A percentile compares a stretch with the other conserved stretches of the same genome.
Evolutionary conservation across 139 green algal species (phyloP).

Genomic region (Chlorella sp.): DNA sequence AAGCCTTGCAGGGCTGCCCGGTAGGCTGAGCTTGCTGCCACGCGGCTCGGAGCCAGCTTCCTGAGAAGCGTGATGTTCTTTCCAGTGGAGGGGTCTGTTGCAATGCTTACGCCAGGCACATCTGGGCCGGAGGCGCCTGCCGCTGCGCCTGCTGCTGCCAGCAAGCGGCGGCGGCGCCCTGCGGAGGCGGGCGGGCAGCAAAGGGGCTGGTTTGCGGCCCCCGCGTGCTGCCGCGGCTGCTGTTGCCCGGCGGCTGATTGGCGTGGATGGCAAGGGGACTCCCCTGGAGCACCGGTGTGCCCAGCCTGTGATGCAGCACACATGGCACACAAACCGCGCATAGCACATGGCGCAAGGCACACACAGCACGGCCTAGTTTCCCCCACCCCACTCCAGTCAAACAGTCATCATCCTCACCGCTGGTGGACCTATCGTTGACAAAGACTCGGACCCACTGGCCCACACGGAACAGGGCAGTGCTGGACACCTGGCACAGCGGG

Average conservation of each 20-base stretch:
- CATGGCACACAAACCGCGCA: too few species aligned
- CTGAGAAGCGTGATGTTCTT: background rate
- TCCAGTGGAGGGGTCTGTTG: background rate
- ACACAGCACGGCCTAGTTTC: too few species aligned
- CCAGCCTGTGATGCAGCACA: too few species aligned
- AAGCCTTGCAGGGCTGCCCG: background rate
- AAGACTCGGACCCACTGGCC: constrained; percentile 15
- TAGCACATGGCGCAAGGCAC: too few species aligned
- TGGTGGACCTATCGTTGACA: background rate
- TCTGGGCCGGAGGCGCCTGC: background rate
- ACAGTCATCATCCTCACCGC: background rate
- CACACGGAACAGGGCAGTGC: background rate
- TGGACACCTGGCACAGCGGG: background rate
- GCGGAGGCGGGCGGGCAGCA: background rate
- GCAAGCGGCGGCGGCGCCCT: background rate
- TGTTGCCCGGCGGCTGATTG: too few species aligned
- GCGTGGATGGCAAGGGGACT: too few species aligned
- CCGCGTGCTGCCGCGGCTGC: too few species aligned
- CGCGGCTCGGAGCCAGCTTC: background rate
- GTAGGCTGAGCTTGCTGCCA: background rate
- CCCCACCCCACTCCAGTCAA: too few species aligned
- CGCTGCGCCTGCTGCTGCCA: background rate
- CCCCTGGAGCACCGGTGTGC: too few species aligned
- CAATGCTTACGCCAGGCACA: background rate
- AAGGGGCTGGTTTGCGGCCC: too few species aligned